phyloP scores from a whole-genome alignment of 1,139 yeast genomes.

The Martiniozyma asiatica region DNA sequence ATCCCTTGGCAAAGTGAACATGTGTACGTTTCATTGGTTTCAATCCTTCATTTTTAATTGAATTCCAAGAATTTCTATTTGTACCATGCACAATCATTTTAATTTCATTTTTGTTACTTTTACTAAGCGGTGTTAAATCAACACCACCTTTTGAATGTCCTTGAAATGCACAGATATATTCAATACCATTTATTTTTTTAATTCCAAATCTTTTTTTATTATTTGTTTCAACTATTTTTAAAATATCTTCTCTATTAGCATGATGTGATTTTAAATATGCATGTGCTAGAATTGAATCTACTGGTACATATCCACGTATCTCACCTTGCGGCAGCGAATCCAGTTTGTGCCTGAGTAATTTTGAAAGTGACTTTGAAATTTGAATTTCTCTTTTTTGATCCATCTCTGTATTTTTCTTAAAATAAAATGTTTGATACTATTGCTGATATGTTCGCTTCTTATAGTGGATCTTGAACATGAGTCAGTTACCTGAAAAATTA shows the following conservation, averaged over 20 bases:
- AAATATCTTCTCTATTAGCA: conserved; percentile 45
- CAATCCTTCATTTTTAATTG: conserved; percentile 50
- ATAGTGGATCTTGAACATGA: no score
- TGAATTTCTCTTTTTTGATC: conserved; percentile 32
- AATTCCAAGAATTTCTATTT: conserved; percentile 32
- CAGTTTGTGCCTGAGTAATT: conserved; percentile 73
- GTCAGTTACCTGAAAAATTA: no score
- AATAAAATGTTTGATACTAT: no score
- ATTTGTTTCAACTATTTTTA: conserved; percentile 49
- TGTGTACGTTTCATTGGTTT: conserved; percentile 68
- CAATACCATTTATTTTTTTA: conserved; percentile 19
- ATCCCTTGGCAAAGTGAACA: conserved; percentile 60
- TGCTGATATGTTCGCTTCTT: no score
- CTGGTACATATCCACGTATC: conserved; percentile 57
- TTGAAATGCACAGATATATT: conserved; percentile 71
- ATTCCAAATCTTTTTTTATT: conserved; percentile 56
- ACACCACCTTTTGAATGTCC: conserved; percentile 66
- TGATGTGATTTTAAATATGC: conserved; percentile 45
- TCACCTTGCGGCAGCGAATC: no score
- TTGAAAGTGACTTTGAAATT: conserved; percentile 66
- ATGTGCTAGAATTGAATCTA: conserved; percentile 43
- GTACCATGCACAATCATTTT: conserved; percentile 70
- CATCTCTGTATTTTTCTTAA: no score
- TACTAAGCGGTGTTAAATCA: conserved; percentile 21
- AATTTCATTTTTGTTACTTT: conserved; percentile 19